phyloP scores from a whole-genome alignment of 129 eudicot species.

The Calendula officinalis region DNA sequence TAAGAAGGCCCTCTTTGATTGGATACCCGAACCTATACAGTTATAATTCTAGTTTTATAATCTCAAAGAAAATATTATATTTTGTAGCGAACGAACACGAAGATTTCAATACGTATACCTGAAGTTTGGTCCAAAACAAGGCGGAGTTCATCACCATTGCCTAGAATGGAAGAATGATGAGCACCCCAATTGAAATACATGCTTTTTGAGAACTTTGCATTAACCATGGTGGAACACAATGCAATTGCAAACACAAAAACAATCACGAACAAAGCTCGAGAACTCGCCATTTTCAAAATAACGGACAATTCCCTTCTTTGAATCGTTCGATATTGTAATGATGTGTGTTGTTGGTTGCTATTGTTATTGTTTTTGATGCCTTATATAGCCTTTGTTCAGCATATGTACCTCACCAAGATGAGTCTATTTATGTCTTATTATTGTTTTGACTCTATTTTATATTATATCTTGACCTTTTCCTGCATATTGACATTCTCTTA shows the following conservation, averaged over 20 bases:
- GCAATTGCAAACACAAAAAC: constrained; percentile 27
- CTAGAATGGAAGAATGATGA: constrained; percentile 35
- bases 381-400: constrained; percentile 10
- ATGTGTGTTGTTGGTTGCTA: constrained; percentile 17
- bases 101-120: constrained; percentile 29
- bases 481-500: constrained; percentile 9
- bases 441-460: constrained; percentile 23
- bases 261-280: background rate
- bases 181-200: constrained; percentile 52
- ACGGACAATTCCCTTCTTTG: background rate
- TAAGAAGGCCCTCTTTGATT: constrained; percentile 42
- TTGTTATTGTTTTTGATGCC: constrained; percentile 19
- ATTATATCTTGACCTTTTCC: constrained; percentile 24
- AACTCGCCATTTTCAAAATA: constrained; percentile 26
- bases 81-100: background rate
- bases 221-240: constrained; percentile 23
- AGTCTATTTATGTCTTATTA: background rate
- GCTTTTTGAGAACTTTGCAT: constrained; percentile 34
- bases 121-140: constrained; percentile 53
- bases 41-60: background rate
- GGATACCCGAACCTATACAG: constrained; percentile 53
- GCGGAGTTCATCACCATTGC: constrained; percentile 45
- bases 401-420: constrained; percentile 25
- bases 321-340: background rate
- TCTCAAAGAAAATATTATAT: background rate